Evolutionary conservation across 306 rosid genomes (phyloP), one percentile per base, ranked within the genome.

Genomic region (Senna siamea): DNA sequence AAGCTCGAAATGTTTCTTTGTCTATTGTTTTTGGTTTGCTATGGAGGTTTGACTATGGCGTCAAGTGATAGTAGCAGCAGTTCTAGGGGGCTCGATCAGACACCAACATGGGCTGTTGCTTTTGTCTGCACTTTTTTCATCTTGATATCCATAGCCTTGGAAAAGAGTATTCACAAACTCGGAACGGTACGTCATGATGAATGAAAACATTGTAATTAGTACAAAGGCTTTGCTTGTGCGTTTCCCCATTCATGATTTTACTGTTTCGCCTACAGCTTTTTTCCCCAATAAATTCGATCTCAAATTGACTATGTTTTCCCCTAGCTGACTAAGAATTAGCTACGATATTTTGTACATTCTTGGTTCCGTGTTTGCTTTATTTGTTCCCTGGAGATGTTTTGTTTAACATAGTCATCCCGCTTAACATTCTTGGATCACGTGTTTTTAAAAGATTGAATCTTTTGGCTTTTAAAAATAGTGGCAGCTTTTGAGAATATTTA

Each of bases 71-170:
- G 70, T 30, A 12, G 72, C 15, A 59, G 14, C 78, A 6, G 32
- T 38, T 43, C 83, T 12, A 89, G 83, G 71, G 77, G 85, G 12
- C 97, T 95, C 26, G 89, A 90, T 78, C 82, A 78, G 78, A 95
- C 99, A 46, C 97, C 98, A 6, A 92, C 99, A 0, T 92, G 99
- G 98, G 98, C 99, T 48, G 93, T 95, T 53, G 89, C 97, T 6
- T 83, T 86, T 70, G 97, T 95, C 26, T 95, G 91, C 73, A 86
- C 96, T 60, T 80, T 85, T 50, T 88, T 95, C 76, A 92, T 95
- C 78, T 38, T 95, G 70, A 59, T 95, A 48, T 95, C 99, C 55
- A 41, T 92, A 1, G 56, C 32, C 13, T 52, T 95, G 78, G 99
- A 94, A 77, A 94, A 87, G 76, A 40, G 83, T 73, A 86, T 94